These are phyloP conservation scores for Penicillium oxalicum DNA, from an alignment of 2,329 filamentous ascomycete species.

Conservation along the genomic window DNA sequence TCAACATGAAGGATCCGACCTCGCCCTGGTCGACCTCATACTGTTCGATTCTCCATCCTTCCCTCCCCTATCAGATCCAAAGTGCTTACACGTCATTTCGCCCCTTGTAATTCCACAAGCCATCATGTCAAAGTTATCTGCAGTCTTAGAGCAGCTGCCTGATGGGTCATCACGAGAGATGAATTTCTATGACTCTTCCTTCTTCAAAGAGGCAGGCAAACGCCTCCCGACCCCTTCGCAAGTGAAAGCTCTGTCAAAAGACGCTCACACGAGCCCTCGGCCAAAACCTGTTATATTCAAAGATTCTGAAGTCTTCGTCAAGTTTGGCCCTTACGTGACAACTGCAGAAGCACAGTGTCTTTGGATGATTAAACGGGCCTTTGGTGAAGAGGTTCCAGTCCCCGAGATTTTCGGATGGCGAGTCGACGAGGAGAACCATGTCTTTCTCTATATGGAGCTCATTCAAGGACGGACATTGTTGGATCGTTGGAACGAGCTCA, in stretches of 20 bases:
- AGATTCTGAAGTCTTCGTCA: slow-evolving; percentile 20
- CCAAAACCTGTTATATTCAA: slow-evolving; percentile 13
- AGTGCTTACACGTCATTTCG: no score
- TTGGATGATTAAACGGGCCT: slow-evolving; percentile 17
- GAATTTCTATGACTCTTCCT: slow-evolving; percentile 22
- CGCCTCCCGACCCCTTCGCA: slow-evolving; percentile 19
- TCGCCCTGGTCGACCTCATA: background rate
- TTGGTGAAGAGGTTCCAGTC: slow-evolving; percentile 25
- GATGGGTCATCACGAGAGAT: slow-evolving; percentile 15
- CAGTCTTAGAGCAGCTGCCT: slow-evolving; percentile 10
- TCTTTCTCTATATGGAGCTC: slow-evolving; percentile 32
- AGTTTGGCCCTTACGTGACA: slow-evolving; percentile 18
- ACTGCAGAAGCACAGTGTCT: slow-evolving; percentile 21
- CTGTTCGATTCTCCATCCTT: no score
- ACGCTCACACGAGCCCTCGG: slow-evolving; percentile 5
- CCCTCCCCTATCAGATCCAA: no score
- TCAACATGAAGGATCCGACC: background rate
- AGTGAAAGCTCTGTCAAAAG: slow-evolving; percentile 15
- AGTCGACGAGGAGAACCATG: slow-evolving; percentile 13
- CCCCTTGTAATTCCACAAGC: no score
- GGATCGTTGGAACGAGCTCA: slow-evolving; percentile 21
- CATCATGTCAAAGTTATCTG: background rate
- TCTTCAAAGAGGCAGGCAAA: slow-evolving; percentile 17
- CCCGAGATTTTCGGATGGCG: slow-evolving; percentile 36
- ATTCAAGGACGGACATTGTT: slow-evolving; percentile 23